These are phyloP conservation scores for Mortierella antarctica DNA, from an alignment of 192 early-diverging fungal genomes.

Conservation along the genomic window DNA sequence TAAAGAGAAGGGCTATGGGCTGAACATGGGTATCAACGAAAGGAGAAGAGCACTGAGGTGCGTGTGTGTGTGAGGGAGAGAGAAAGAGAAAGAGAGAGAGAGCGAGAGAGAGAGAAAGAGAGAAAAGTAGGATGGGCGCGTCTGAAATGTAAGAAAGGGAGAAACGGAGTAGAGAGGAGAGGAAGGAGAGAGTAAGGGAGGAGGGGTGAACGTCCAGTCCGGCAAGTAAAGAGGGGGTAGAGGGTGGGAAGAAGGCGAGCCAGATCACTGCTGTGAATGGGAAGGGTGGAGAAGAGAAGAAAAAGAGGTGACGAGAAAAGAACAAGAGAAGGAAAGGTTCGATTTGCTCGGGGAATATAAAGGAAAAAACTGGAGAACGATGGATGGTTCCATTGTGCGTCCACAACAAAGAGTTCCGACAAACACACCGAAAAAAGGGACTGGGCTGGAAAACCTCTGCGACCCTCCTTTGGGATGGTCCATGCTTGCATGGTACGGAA, in stretches of 20 bases:
- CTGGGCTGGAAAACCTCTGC: too few species aligned
- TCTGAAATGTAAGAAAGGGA: background rate
- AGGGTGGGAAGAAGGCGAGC: background rate
- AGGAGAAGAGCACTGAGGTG: too few species aligned
- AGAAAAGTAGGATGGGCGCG: background rate
- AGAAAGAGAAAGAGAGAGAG: background rate
- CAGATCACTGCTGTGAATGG: background rate
- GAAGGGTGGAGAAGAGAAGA: background rate
- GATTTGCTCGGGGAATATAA: background rate
- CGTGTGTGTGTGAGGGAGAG: background rate
- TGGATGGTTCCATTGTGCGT: background rate
- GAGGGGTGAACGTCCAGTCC: background rate
- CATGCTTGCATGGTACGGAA: too few species aligned
- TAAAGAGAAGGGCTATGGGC: too few species aligned
- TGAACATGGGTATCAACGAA: too few species aligned
- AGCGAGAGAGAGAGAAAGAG: background rate
- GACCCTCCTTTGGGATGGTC: too few species aligned
- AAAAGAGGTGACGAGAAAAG: background rate
- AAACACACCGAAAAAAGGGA: too few species aligned
- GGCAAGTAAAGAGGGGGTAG: background rate
- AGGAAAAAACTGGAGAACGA: background rate
- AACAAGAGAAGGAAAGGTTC: background rate
- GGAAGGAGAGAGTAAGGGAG: background rate
- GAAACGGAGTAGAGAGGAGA: background rate
- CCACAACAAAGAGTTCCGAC: background rate